Evolutionary conservation across 331 rosid species (phyloP).

Genomic region (Telfairia occidentalis): DNA sequence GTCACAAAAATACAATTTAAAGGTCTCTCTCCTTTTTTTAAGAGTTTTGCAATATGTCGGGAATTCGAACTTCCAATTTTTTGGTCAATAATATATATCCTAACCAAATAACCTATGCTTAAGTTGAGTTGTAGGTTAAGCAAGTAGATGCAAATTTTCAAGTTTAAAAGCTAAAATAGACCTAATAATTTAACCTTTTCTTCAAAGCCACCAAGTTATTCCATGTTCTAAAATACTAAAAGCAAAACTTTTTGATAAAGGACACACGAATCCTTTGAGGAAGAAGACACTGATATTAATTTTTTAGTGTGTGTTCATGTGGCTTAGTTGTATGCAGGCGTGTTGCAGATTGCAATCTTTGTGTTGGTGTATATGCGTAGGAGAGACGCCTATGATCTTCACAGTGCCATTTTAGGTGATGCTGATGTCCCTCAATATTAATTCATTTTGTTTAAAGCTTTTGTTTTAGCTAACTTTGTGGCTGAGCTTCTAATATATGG

Average conservation of each 20-base stretch:
- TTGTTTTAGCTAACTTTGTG: neutral
- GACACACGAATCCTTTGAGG: neutral
- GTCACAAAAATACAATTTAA: too few species aligned
- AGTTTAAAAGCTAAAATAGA: too few species aligned
- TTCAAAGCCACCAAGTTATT: too few species aligned
- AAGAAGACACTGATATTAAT: neutral
- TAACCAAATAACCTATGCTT: too few species aligned
- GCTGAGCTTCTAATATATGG: neutral
- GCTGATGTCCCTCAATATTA: neutral
- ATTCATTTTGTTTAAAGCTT: neutral
- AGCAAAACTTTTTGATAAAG: neutral
- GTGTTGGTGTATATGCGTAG: constrained; percentile 30
- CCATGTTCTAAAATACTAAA: neutral
- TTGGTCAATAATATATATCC: too few species aligned
- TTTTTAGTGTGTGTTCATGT: neutral
- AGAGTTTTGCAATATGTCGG: too few species aligned
- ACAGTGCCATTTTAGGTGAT: constrained; percentile 28
- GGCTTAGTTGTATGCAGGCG: neutral
- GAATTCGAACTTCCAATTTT: too few species aligned
- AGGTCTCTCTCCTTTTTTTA: too few species aligned
- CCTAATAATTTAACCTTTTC: too few species aligned
- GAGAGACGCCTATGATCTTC: constrained; percentile 60
- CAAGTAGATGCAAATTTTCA: too few species aligned
- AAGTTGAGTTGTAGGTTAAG: too few species aligned
- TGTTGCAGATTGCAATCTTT: neutral